These are phyloP conservation scores for Yarrowia keelungensis DNA, from an alignment of 805 yeast genomes.

Conservation along the genomic window DNA sequence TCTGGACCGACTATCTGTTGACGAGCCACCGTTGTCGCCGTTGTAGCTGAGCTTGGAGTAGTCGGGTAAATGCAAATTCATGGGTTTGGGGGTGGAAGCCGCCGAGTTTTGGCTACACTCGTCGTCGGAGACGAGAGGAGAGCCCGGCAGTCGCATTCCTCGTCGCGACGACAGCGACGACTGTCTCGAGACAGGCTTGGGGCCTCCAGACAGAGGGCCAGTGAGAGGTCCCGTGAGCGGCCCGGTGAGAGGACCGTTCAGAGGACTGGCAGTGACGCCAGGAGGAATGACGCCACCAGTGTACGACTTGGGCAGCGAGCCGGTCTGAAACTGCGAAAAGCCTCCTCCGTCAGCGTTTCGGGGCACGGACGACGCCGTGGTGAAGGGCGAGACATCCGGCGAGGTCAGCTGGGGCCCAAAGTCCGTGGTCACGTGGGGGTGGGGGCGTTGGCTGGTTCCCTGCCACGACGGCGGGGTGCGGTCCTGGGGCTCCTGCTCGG, in stretches of 20 bases:
- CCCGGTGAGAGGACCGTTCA: constrained; percentile 26
- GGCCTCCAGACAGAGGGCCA: constrained; percentile 30
- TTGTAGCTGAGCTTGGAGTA: constrained; percentile 42
- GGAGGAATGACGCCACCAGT: constrained; percentile 44
- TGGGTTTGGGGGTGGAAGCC: constrained; percentile 47
- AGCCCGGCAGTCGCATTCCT: constrained; percentile 47
- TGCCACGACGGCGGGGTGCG: constrained; percentile 40
- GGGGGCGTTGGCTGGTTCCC: constrained; percentile 43
- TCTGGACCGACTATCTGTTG: constrained; percentile 45
- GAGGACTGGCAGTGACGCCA: neutral
- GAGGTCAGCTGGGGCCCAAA: constrained; percentile 42
- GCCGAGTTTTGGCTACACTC: constrained; percentile 47
- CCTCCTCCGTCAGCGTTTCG: neutral
- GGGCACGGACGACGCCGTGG: constrained; percentile 40
- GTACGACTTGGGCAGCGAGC: constrained; percentile 26
- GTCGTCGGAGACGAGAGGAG: constrained; percentile 39
- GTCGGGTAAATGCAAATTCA: constrained; percentile 40
- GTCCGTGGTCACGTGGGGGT: constrained; percentile 42
- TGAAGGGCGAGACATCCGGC: constrained; percentile 42
- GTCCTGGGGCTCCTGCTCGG: constrained; percentile 40
- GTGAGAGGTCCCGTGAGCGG: constrained; percentile 26
- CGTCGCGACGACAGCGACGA: constrained; percentile 51
- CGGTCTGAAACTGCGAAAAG: constrained; percentile 35
- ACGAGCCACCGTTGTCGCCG: constrained; percentile 38
- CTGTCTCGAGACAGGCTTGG: constrained; percentile 44